Evolutionary conservation across 2,329 filamentous ascomycete species (phyloP), one percentile per base, ranked within the genome.

Genomic region (Trichophyton simii): DNA sequence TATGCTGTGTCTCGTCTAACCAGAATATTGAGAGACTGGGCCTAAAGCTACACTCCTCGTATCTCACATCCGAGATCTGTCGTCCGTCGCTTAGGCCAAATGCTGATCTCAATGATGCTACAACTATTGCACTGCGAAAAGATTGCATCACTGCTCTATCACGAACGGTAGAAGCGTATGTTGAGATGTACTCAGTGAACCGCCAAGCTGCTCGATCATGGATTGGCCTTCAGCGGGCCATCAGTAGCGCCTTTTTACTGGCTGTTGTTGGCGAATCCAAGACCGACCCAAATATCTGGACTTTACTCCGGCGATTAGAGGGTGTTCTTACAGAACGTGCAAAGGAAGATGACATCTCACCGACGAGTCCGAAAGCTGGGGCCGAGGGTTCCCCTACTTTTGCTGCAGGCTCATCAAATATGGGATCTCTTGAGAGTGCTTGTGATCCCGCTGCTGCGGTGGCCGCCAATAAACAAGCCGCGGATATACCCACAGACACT

Each of bases 51-150:
- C 83, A 86, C 68, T 80, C 81, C 20, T 84, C 82, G 6, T 86
- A 85, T 69, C 80, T 84, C 62, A 79, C 79, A 22, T 84, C 83
- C 3, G 83, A 85, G 71, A 78, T 85, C 36, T 85, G 81, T 67
- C 78, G 83, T 36, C 82, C 83, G 38, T 80, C 82, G 25, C 78
- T 86, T 67, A 84, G 82, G 66, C 76, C 79, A 8, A 73, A 75
- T 50, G 75, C 74, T 7, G 76, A 79, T 44, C 46, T 74, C 70
- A 64, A 76, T 71, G 67, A 79, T 71, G 9, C 76, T n/a, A 64
- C 66, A 22, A 69, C 68, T 5, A 62, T 68, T 6, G 69, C 67
- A 38, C 71, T 84, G 68, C 78, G 80, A 50, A 77, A 77, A 59
- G 78, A 79, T 61, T 85, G 82, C 66, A 75, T 85, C 41, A 75